Conservation (phyloP, 495 filamentous ascomycete species). For the Xylaria bambusicola region DNA sequence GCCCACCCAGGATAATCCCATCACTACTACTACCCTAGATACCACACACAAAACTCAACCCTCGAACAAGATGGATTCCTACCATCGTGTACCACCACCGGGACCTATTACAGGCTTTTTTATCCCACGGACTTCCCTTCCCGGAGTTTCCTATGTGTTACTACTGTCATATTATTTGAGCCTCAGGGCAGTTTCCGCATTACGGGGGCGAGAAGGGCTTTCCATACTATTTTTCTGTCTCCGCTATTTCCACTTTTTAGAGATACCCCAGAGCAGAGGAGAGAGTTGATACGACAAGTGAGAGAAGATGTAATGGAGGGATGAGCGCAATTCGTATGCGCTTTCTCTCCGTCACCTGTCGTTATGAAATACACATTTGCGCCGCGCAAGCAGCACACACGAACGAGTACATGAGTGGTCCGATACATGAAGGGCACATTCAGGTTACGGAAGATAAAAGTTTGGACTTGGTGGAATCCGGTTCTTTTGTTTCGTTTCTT, state of each 20-base stretch:
- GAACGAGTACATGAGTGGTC: constrained; percentile 11
- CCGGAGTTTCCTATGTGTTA: constrained; percentile 33
- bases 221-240: constrained; percentile 34
- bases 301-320: constrained; percentile 30
- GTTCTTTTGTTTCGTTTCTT: constrained; percentile 11
- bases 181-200: constrained; percentile 37
- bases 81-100: constrained; percentile 36
- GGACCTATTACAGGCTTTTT: constrained; percentile 31
- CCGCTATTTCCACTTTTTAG: constrained; percentile 34
- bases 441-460: constrained; percentile 16
- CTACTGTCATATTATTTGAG: constrained; percentile 38
- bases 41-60: constrained; percentile 14
- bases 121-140: constrained; percentile 32
- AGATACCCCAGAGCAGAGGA: constrained; percentile 35
- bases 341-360: constrained; percentile 24
- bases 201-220: constrained; percentile 29
- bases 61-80: constrained; percentile 22
- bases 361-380: constrained; percentile 15
- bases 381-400: constrained; percentile 20
- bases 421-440: constrained; percentile 2
- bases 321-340: constrained; percentile 30
- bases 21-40: constrained; percentile 3
- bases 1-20: constrained; percentile 7
- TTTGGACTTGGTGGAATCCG: constrained; percentile 7
- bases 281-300: constrained; percentile 26